Evolutionary conservation across 257 asterid genomes (phyloP).

Genomic region (Anisodus acutangulus): DNA sequence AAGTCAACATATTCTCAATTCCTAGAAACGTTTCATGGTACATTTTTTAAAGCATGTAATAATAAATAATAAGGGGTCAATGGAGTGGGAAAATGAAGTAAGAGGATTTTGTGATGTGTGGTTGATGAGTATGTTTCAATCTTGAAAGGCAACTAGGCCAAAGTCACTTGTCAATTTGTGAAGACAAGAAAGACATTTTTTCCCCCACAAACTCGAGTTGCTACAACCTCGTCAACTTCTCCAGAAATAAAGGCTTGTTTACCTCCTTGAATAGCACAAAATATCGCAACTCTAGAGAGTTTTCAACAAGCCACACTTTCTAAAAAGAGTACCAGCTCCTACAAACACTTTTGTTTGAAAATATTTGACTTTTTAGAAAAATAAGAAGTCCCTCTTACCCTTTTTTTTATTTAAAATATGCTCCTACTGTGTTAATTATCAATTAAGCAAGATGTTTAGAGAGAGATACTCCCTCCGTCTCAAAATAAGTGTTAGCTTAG

Average conservation of each 20-base stretch:
- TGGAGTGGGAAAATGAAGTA: neutral
- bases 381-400: too few species aligned
- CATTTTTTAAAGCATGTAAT: neutral
- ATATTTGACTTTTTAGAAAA: neutral
- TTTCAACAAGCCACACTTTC: neutral
- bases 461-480: too few species aligned
- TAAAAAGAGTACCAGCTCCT: constrained; percentile 20
- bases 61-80: neutral
- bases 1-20: constrained; percentile 8
- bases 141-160: constrained; percentile 31
- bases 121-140: constrained; percentile 22
- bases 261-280: constrained; percentile 37
- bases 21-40: constrained; percentile 5
- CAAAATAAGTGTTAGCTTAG: too few species aligned
- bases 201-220: constrained; percentile 39
- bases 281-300: neutral
- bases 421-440: neutral
- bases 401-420: neutral
- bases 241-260: constrained; percentile 43
- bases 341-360: neutral
- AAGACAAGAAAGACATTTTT: constrained; percentile 31
- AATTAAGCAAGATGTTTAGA: too few species aligned
- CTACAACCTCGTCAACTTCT: constrained; percentile 26
- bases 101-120: neutral
- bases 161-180: constrained; percentile 37